Conservation (phyloP, 2,329 filamentous ascomycete genomes). For the Colletotrichum lupini region DNA sequence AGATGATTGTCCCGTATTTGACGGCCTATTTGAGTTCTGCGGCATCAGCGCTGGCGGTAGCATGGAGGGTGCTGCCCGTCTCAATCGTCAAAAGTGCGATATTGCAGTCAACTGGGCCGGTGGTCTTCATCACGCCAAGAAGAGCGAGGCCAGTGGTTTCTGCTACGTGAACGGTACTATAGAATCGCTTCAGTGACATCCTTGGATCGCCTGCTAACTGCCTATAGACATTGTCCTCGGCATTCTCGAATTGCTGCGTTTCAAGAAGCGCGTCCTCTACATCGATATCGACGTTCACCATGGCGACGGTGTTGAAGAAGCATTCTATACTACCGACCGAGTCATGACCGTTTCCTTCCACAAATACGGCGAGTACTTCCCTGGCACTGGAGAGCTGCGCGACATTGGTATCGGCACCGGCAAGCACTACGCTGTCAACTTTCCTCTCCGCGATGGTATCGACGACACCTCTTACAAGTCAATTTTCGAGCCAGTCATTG, state of each 20-base stretch:
- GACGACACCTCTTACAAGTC: slow-evolving; percentile 89
- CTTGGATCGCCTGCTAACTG: background rate
- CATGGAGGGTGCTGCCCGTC: slow-evolving; percentile 90
- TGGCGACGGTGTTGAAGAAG: slow-evolving; percentile 92
- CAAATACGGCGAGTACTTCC: slow-evolving; percentile 97
- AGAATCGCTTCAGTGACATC: too few relatives aligned
- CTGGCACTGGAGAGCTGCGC: slow-evolving; percentile 87
- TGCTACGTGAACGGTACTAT: slow-evolving; percentile 92
- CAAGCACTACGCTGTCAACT: slow-evolving; percentile 91
- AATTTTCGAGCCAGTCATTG: slow-evolving; percentile 91
- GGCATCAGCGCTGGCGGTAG: slow-evolving; percentile 94
- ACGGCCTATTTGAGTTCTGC: slow-evolving; percentile 97
- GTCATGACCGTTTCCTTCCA: slow-evolving; percentile 96
- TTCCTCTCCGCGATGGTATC: slow-evolving; percentile 91
- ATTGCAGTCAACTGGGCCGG: slow-evolving; percentile 99
- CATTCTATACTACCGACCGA: slow-evolving; percentile 91
- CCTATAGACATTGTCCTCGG: slow-evolving; percentile 89
- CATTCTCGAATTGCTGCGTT: slow-evolving; percentile 89
- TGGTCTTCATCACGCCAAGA: slow-evolving; percentile 96
- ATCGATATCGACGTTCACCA: slow-evolving; percentile 97
- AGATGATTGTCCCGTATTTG: slow-evolving; percentile 97
- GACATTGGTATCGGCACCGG: slow-evolving; percentile 89
- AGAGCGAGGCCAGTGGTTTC: slow-evolving; percentile 95
- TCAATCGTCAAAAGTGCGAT: slow-evolving; percentile 92
- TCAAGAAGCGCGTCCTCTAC: slow-evolving; percentile 95